Evolutionary conservation across 257 asterid genomes (phyloP), one percentile per base, ranked within the genome.

Genomic region (Nicotiana tomentosiformis): DNA sequence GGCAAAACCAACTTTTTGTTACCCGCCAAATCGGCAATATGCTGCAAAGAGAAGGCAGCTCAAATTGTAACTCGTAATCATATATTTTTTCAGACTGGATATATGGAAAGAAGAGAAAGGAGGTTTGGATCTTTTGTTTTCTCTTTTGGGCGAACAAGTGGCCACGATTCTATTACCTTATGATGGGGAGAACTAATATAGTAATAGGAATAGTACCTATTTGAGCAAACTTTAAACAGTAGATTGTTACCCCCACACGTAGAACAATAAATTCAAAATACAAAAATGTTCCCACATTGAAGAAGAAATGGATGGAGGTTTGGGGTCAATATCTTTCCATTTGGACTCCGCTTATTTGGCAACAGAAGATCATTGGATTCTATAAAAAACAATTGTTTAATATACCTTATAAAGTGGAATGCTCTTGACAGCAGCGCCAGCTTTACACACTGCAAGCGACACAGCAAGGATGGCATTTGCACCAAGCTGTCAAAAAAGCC

Each of bases 291-390:
- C 76, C 51, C 26, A 33, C 76, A 16, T 67, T 7, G 15, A 67
- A 16, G 49, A 66, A 33, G 74, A 67, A 67, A 33, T 67, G 76
- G 76, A 67, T 67, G 35, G 11, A 33, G 51, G 26, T 16, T 67
- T 67, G 29, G 11, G 23, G 51, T 67, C 26, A 33, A 17, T 33
- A 23, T 67, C 76, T 67, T 33, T 17, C 51, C 51, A 67, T 33
- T 67, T 33, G 76, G 29, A 67, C 8, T 33, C 51, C 8, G 43
- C 46, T 66, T 66, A 30, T 5, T 66, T 66, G 72, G 43, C 72
- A 30, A 66, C 97, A 91, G 89, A 81, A 78, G 83, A 57, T 35
- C 43, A 35, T 5, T 35, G 43, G 43, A 35, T 7, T 35, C 43
- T 5, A 35, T 35, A 66, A 46, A 15, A 32, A 7, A 15, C n/a